A percentile compares a stretch with the other conserved stretches of the same genome.
phyloP scores from a whole-genome alignment of 371 early-diverging fungal species.

The Mortierella sp. region DNA sequence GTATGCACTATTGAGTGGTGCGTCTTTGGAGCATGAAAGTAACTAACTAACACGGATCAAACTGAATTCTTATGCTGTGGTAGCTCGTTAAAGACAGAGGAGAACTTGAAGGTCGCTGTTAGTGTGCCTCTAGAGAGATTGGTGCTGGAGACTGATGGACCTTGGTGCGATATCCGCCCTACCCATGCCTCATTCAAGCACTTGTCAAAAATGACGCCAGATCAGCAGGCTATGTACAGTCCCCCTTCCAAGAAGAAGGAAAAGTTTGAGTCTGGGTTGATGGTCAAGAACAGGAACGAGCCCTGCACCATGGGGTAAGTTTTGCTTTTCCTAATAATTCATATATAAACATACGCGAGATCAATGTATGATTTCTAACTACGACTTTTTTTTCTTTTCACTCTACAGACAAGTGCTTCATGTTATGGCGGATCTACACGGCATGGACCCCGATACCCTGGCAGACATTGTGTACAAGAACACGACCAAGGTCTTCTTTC shows the following conservation, averaged over 20 bases:
- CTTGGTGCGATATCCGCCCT: slow-evolving; percentile 95
- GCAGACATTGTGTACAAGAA: slow-evolving; percentile 72
- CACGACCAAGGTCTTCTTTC: slow-evolving; percentile 72
- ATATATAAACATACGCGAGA: too few relatives aligned
- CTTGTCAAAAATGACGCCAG: slow-evolving; percentile 56
- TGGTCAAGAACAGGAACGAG: slow-evolving; percentile 91
- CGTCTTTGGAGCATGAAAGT: too few relatives aligned
- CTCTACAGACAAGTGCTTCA: slow-evolving; percentile 69
- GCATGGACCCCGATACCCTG: slow-evolving; percentile 62
- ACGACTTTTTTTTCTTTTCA: background rate
- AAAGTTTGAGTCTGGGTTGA: slow-evolving; percentile 75
- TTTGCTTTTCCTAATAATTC: background rate
- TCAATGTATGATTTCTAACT: background rate
- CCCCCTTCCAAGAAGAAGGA: slow-evolving; percentile 77
- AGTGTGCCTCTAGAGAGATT: slow-evolving; percentile 86
- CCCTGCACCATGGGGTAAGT: slow-evolving; percentile 82
- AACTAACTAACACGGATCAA: background rate
- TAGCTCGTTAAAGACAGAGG: slow-evolving; percentile 90
- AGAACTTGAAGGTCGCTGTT: slow-evolving; percentile 84
- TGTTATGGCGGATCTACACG: slow-evolving; percentile 71
- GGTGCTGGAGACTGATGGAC: slow-evolving; percentile 98
- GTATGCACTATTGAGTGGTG: too few relatives aligned
- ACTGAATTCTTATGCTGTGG: background rate
- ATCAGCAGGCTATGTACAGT: slow-evolving; percentile 58
- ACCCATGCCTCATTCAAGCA: slow-evolving; percentile 87